Base-by-base conservation (phyloP, 441 rosid genomes). In the Jatropha podagrica region DNA sequence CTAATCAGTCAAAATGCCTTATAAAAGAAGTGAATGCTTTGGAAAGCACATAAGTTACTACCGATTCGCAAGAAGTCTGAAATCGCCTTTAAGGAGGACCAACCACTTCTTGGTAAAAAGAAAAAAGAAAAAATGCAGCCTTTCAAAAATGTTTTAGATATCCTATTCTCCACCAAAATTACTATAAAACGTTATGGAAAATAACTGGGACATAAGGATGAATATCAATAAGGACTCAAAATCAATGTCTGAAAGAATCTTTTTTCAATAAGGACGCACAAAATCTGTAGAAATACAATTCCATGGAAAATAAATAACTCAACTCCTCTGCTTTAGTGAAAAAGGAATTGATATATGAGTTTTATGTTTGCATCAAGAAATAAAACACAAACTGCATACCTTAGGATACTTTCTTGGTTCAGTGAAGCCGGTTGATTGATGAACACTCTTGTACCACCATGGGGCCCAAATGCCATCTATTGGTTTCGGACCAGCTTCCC, bases 391-490 rank as follows among this genome's bases (percentile, higher is more conserved):
- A 74, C 37, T 20, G 73, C 80, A 46, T 85, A 88, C 95, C 82
- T 18, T 62, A 59, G 96, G 86, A 86, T 84, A 90, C 67, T 86
- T 87, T 74, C 79, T 79, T 17, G 84, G 74, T 73, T 86, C 77
- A 9, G 70, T 72, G 63, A 90, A 92, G 76, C 88, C 44, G 12
- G 92, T 92, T 26, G 97, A 90, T 76, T 86, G 73, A 71, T 88
- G 94, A 51, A 88, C 84, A 72, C 86, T 83, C 75, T 82, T 76
- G 75, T 94, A 94, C 97, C 98, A 92, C 98, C 92, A 88, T 67
- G 93, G 89, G 14, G 96, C 95, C 97, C 98, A 92, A 42, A 89
- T 6, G 55, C 98, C 98, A 75, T 94, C 97, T 49, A 88, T 69
- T 61, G 83, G 85, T 77, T 90, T 89, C 26, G 98, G 93, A 80